phyloP scores from a whole-genome alignment of 345 rosid genomes.

The Pistacia vera region DNA sequence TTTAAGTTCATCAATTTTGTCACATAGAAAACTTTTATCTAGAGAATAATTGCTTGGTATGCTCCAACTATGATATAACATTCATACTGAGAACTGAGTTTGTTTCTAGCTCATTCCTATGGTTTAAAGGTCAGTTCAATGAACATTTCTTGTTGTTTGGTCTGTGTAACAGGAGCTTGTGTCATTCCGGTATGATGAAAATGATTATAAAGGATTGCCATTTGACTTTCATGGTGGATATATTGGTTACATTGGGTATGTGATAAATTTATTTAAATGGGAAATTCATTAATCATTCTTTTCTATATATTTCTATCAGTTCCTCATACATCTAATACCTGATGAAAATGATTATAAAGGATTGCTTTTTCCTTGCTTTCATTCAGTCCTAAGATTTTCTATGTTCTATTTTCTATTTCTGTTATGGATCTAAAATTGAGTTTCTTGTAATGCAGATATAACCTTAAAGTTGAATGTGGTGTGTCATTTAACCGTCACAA shows the following conservation, averaged over 20 bases:
- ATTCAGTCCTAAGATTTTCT: not conserved
- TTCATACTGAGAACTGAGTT: not conserved
- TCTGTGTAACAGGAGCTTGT: conserved; percentile 65
- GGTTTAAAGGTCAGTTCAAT: not conserved
- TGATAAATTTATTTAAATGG: conserved; percentile 19
- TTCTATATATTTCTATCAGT: not conserved
- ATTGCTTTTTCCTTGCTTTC: not conserved
- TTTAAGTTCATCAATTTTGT: not conserved
- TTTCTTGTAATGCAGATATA: conserved; percentile 55
- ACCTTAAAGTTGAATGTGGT: conserved; percentile 94
- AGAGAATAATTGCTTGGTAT: not conserved
- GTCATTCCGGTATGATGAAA: conserved; percentile 60
- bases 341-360: not conserved
- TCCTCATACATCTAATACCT: conserved; percentile 3
- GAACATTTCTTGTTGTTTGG: conserved; percentile 12
- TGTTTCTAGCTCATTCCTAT: conserved; percentile 10
- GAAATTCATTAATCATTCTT: conserved; percentile 3
- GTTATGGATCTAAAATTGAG: conserved; percentile 1
- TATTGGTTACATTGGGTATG: conserved; percentile 92
- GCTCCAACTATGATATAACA: not conserved
- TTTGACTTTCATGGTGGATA: conserved; percentile 93
- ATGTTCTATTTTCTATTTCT: too few relatives aligned
- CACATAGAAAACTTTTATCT: not conserved
- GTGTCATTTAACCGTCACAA: conserved; percentile 63
- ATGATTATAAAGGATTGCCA: conserved; percentile 80